Percentiles rank a stretch among this genome's conserved stretches.
phyloP scores from a whole-genome alignment of 768 basidiomycete genomes.

The Kwoniella europaea region DNA sequence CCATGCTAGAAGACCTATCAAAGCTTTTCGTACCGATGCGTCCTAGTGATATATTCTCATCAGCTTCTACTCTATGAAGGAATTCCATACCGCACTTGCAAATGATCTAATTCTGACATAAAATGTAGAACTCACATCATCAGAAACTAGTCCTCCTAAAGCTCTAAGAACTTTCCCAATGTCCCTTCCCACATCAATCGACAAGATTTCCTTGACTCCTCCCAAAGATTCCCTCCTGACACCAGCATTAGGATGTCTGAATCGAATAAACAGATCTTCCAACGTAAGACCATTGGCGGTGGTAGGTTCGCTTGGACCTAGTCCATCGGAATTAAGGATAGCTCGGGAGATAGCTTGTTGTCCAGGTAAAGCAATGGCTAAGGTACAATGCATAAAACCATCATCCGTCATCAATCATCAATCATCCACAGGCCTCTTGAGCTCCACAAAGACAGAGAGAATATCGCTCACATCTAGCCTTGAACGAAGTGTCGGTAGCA shows the following conservation, averaged over 20 bases:
- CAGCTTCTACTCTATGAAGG: neutral
- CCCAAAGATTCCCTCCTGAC: constrained; percentile 70
- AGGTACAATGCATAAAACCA: neutral
- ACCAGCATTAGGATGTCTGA: constrained; percentile 82
- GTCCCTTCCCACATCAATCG: constrained; percentile 35
- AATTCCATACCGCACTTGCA: neutral
- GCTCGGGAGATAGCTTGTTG: constrained; percentile 65
- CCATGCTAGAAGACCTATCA: constrained; percentile 75
- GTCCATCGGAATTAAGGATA: constrained; percentile 60
- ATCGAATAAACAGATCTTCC: constrained; percentile 73
- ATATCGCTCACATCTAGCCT: constrained; percentile 75
- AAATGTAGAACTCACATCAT: constrained; percentile 68
- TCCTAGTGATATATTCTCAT: constrained; percentile 64
- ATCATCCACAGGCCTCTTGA: too few relatives aligned
- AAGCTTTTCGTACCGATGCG: constrained; percentile 72
- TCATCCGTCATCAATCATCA: neutral
- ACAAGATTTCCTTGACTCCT: constrained; percentile 49
- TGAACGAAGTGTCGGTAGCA: constrained; percentile 94
- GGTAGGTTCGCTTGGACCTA: constrained; percentile 63
- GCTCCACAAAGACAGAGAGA: too few relatives aligned
- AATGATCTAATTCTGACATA: neutral
- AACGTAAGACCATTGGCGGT: constrained; percentile 78
- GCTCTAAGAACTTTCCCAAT: constrained; percentile 50
- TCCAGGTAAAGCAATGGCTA: constrained; percentile 86
- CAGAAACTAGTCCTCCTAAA: constrained; percentile 69